Evolutionary conservation across 2,329 filamentous ascomycete genomes (phyloP), one percentile per base, ranked within the genome.

Genomic region (Aurifilum marmelostoma): DNA sequence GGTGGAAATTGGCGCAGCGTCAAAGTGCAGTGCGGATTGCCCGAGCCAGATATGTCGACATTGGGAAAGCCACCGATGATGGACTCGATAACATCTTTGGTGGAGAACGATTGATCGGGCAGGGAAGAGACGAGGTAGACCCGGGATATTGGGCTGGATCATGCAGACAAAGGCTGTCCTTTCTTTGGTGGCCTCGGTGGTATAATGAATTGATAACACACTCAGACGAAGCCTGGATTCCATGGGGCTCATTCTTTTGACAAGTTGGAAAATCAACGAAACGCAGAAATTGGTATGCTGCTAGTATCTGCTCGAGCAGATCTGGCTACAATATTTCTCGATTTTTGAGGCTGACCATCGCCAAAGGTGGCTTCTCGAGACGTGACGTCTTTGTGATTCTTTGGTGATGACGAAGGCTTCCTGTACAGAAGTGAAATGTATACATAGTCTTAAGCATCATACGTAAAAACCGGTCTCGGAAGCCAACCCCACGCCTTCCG

Each of bases 1-100:
- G 79, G 79, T 1, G 79, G 79, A 1, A 65, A 73, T 24, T 75
- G 80, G 67, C 72, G 79, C 50, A 81, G 80, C 67, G 68, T 80
- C 12, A 75, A 76, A 67, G 74, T 81, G 29, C 67, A 72, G 52
- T 81, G 79, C 34, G 79, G 79, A 5, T 73, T 81, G 41, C 70
- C 70, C 18, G 62, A 70, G 67, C 73, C 72, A 12, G 74, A 73
- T 32, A 68, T 71, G 63, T 74, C 34, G 69, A 74, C 61, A 67
- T 71, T 68, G 68, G 77, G 69, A 11, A 75, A 56, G 72, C 77
- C 59, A 66, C 74, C 74, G 37, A 58, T 76, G 68, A 69, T 68
- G 58, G 74, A 73, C 43, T 50, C 73, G 61, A 71, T 76, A 52
- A 43, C 68, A 1, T 39, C 34, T 5, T 21, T 70, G 29, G 68